Percentiles rank a stretch among this genome's conserved stretches.
Conservation (phyloP, 2,329 filamentous ascomycete species). For the Colletotrichum simmondsii region DNA sequence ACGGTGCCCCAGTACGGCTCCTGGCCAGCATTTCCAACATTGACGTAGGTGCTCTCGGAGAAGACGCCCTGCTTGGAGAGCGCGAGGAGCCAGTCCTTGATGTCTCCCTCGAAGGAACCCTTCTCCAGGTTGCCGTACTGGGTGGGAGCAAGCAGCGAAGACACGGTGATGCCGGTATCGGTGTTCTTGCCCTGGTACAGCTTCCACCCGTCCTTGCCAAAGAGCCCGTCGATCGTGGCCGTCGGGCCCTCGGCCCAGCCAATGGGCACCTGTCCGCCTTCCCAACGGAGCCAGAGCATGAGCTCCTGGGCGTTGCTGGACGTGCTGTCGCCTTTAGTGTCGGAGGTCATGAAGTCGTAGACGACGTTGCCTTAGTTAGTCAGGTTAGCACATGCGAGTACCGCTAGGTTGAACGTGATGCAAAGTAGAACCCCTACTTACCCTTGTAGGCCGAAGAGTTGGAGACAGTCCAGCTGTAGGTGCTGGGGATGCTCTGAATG, state of each 20-base stretch:
- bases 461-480: conserved; percentile 51
- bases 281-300: conserved; percentile 57
- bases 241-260: conserved; percentile 48
- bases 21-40: conserved; percentile 53
- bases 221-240: conserved; percentile 48
- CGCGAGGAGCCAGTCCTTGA: conserved; percentile 53
- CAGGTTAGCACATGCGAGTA: background rate
- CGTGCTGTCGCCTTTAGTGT: conserved; percentile 54
- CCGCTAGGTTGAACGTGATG: too few relatives aligned
- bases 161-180: conserved; percentile 54
- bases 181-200: conserved; percentile 53
- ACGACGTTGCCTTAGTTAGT: conserved; percentile 47
- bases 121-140: conserved; percentile 42
- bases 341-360: conserved; percentile 57
- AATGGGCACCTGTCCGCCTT: conserved; percentile 56
- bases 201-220: conserved; percentile 50
- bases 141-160: conserved; percentile 45
- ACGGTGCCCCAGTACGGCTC: conserved; percentile 39
- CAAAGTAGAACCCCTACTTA: background rate
- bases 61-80: conserved; percentile 50
- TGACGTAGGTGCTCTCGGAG: conserved; percentile 49
- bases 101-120: conserved; percentile 49
- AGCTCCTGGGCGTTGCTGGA: conserved; percentile 50
- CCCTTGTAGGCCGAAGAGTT: conserved; percentile 53
- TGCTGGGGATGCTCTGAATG: conserved; percentile 51